Evolutionary conservation across 2,329 filamentous ascomycete species (phyloP), one percentile per base, ranked within the genome.

Genomic region (Colletotrichum camelliae): DNA sequence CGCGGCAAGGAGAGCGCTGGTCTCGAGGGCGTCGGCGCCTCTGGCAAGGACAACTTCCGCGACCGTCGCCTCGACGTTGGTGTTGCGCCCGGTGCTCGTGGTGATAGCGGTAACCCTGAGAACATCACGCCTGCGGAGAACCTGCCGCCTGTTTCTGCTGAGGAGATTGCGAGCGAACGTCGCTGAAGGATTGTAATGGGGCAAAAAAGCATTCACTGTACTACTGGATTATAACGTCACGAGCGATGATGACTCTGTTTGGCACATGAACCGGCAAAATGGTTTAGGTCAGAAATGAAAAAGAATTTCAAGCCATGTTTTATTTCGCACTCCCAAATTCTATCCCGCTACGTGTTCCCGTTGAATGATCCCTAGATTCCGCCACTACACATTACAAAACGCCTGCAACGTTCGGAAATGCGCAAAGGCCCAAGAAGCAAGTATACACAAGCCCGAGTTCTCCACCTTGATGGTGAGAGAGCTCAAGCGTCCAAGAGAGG

Each of bases 1-100:
- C 80, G 80, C 27, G 86, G 85, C 79, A 84, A 84, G 67, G 83
- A 85, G 68, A 75, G 83, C 3, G 74, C 80, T 4, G 87, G 87
- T 0, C 72, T 88, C 1, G 86, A 84, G 31, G 86, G 86, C 10
- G 80, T 84, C 0, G 86, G 84, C 6, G 83, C 84, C 1, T 84
- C 80, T 24, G 72, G 67, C 0, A 74, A 70, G 16, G 82, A 85
- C 39, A 81, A 81, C 15, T 79, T 81, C 37, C 80, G 81, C 16
- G 74, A 82, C 35, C 75, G 79, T 37, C 80, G 82, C 1, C 81
- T 83, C 1, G 84, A 85, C 35, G 81, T 79, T n/a, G 80, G 78
- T 8, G 57, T 78, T 7, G 80, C 80, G 52, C 79, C 79, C 5
- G 77, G 61, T 18, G 75, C 74, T 18, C 75, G 78, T 21, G 80